phyloP scores from a whole-genome alignment of 2,329 filamentous ascomycete genomes.

The Neocucurbitaria cava region DNA sequence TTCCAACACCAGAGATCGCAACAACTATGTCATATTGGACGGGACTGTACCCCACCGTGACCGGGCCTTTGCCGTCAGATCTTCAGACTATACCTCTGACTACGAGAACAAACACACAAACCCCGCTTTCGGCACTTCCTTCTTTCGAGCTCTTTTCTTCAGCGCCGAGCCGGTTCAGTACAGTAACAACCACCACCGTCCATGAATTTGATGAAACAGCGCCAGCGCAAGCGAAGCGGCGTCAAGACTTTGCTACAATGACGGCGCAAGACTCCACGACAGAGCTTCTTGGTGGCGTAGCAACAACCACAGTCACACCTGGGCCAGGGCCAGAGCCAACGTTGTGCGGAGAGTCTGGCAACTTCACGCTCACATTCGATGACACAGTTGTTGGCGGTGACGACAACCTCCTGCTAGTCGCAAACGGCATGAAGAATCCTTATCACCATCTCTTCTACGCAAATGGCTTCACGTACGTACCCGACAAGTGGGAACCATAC shows the following conservation, averaged over 20 bases:
- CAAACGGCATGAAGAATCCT: slow-evolving; percentile 53
- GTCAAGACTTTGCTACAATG: not conserved
- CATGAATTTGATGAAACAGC: slow-evolving; percentile 4
- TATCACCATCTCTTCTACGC: slow-evolving; percentile 61
- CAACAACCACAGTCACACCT: not conserved
- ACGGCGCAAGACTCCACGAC: not conserved
- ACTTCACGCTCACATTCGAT: slow-evolving; percentile 50
- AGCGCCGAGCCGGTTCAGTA: slow-evolving; percentile 16
- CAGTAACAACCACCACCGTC: slow-evolving; percentile 12
- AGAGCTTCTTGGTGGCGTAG: not conserved
- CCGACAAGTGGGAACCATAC: slow-evolving; percentile 54
- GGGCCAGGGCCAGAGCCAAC: slow-evolving; percentile 26
- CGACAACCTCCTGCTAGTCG: slow-evolving; percentile 46
- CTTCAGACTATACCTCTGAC: slow-evolving; percentile 28
- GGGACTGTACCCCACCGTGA: slow-evolving; percentile 36
- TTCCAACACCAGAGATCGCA: slow-evolving; percentile 36
- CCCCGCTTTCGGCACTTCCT: slow-evolving; percentile 27
- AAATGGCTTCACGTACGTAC: slow-evolving; percentile 58
- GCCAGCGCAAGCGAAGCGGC: slow-evolving; percentile 3
- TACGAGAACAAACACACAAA: slow-evolving; percentile 30
- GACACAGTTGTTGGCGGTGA: slow-evolving; percentile 27
- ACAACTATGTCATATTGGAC: slow-evolving; percentile 46
- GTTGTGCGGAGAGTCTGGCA: slow-evolving; percentile 54
- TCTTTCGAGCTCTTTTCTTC: slow-evolving; percentile 24
- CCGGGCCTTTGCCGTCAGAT: slow-evolving; percentile 31